These are phyloP conservation scores for Cryptococcus wingfieldii DNA, from an alignment of 1,284 basidiomycete species.

Conservation along the genomic window DNA sequence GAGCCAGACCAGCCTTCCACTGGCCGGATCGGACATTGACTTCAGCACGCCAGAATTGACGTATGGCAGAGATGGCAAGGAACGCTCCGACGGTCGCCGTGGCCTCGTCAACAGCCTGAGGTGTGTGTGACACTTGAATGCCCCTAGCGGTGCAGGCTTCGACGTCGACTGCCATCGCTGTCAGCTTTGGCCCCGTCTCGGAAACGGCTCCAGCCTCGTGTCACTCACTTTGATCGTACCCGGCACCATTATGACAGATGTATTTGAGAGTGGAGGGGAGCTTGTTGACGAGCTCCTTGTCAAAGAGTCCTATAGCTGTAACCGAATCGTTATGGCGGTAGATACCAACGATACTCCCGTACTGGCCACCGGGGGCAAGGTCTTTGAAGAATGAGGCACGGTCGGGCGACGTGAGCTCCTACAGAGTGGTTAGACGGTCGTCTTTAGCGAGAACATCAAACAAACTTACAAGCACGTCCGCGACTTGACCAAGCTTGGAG, in stretches of 20 bases:
- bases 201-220: neutral
- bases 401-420: constrained; percentile 64
- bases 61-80: constrained; percentile 75
- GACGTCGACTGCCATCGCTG: constrained; percentile 57
- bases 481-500: constrained; percentile 61
- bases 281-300: constrained; percentile 67
- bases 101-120: constrained; percentile 83
- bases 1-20: constrained; percentile 57
- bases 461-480: constrained; percentile 66
- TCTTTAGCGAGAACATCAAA: neutral
- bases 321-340: constrained; percentile 59
- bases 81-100: constrained; percentile 86
- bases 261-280: constrained; percentile 68
- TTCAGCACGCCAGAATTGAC: constrained; percentile 71
- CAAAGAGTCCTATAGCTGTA: constrained; percentile 64
- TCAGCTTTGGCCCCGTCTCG: neutral
- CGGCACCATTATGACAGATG: constrained; percentile 90
- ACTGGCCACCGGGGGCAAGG: constrained; percentile 60
- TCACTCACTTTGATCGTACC: constrained; percentile 55
- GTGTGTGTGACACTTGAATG: constrained; percentile 84
- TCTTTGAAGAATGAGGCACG: constrained; percentile 66
- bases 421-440: neutral
- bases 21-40: constrained; percentile 57
- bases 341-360: constrained; percentile 67
- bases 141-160: constrained; percentile 67